Evolutionary conservation across 2,329 filamentous ascomycete genomes (phyloP), one percentile per base, ranked within the genome.

Genomic region (Pseudocercospora fijiensis): DNA sequence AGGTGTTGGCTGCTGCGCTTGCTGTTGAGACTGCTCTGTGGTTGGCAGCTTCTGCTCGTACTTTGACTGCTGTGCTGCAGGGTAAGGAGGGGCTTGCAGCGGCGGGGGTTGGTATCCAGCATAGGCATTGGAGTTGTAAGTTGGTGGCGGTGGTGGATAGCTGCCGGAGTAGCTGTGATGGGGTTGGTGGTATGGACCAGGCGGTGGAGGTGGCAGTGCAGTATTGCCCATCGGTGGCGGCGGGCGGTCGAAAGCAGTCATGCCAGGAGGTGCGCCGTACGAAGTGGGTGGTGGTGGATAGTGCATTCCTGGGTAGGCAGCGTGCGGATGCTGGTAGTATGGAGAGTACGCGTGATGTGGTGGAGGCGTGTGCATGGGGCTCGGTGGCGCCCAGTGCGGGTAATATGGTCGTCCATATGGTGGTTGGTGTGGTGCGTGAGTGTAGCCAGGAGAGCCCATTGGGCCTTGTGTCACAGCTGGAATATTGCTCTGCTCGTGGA

Each of bases 401-500:
- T 78, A 58, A 73, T 77, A 69, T 77, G 60, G 60, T 60, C 79
- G 71, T 65, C 78, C 69, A 66, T 76, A 76, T 13, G 67, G 60
- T 45, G 71, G 78, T 64, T 85, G 77, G 41, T 78, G 80, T 62
- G 82, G 81, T 56, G 82, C 77, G 27, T 83, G 79, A 6, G 82
- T 78, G 73, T 85, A 87, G 16, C 83, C 81, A 9, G 84, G 85
- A 22, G 81, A 82, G 30, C 81, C 78, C 84, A 88, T 87, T 5
- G 86, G 92, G 0, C 89, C 86, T 69, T 92, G 86, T 11, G 92
- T 94, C 43, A 96, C 86, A 2, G 91, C 88, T 11, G 93, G 91
- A 13, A 92, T 88, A 63, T 89, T 89, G 75, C 89, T 89, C 66
- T 88, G 84, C 73, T 97, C 94, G 74, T 92, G 91, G 70, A 97